Base-by-base conservation (phyloP, 2,329 filamentous ascomycete genomes). In the Fusarium stilboides region DNA sequence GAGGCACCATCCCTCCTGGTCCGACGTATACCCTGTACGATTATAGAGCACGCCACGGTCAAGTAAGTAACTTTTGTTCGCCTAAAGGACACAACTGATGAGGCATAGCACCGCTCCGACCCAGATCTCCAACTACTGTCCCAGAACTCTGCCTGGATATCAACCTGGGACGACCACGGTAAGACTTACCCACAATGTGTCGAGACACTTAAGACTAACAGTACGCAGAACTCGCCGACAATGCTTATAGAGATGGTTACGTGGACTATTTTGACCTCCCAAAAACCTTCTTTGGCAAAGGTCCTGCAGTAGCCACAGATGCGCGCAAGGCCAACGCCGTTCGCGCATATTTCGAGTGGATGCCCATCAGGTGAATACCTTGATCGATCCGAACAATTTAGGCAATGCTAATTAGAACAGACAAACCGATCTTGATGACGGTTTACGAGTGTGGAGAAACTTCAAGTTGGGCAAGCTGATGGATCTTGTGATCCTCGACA, bases 91-190 rank as follows among this genome's bases (percentile, higher is more conserved):
- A n/a, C 10, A 3, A 28, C 19, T 49, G 5, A 55, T 24, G 1
- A 1, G 1, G 6, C 1, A 2, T 12, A 57, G 54, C 45, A 51
- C 14, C 54, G 54, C 1, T 42, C 54, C 10, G 54, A 57, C 10
- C 28, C 45, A 1, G 45, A 57, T 31, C 31, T 57, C 8, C 54
- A 57, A 53, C 13, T 57, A 1, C 14, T 57, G 20, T 20, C 54
- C 0, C 17, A 53, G 19, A 57, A 36, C 13, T 57, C 45, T 14
- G 54, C 45, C 9, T 57, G 54, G 54, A 57, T 57, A 3, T 31
- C 54, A 8, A 57, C 54, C 2, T 57, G 54, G 54, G 54, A 57
- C 6, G 54, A 57, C 9, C 54, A 57, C 4, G 54, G 54, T 52
- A 17, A 12, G 15, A 24, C 22, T 24, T 42, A 8, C 19, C 7